A percentile compares a stretch with the other conserved stretches of the same genome.
phyloP scores from a whole-genome alignment of 306 rosid genomes.

The Vigna unguiculata region DNA sequence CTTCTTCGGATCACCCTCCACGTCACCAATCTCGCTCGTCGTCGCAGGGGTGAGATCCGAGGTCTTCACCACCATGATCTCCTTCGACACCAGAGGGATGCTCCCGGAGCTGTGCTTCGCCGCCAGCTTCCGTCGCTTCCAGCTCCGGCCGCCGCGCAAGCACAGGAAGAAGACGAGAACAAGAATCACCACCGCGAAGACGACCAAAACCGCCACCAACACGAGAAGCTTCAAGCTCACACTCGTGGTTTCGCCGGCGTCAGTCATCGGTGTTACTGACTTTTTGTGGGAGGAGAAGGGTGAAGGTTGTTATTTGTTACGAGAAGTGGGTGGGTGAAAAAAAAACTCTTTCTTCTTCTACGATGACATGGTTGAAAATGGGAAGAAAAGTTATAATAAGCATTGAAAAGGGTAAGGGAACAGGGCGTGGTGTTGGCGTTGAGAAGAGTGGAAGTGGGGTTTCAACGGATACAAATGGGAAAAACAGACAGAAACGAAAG shows the following conservation, averaged over 20 bases:
- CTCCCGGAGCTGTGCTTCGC: slow-evolving; percentile 83
- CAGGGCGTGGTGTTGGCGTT: background rate
- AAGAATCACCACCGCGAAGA: slow-evolving; percentile 46
- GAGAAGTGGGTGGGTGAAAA: background rate
- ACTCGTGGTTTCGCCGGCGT: slow-evolving; percentile 39
- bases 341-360: too few relatives aligned
- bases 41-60: slow-evolving; percentile 48
- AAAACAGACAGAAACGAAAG: slow-evolving; percentile 17
- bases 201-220: slow-evolving; percentile 52
- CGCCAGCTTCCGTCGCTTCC: slow-evolving; percentile 49
- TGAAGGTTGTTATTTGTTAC: background rate
- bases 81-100: slow-evolving; percentile 80
- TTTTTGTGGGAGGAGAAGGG: too few relatives aligned
- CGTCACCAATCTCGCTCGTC: slow-evolving; percentile 41
- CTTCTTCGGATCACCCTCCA: slow-evolving; percentile 43
- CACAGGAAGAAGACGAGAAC: slow-evolving; percentile 66
- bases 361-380: background rate
- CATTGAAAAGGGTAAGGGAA: slow-evolving; percentile 15
- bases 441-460: slow-evolving; percentile 46
- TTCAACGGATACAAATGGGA: slow-evolving; percentile 66
- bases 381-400: slow-evolving; percentile 5
- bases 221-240: slow-evolving; percentile 62
- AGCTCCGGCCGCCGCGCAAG: slow-evolving; percentile 51
- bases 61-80: slow-evolving; percentile 70
- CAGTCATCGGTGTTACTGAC: slow-evolving; percentile 50